Evolutionary conservation across 2,329 filamentous ascomycete genomes (phyloP).

Genomic region (Pseudogymnoascus sp.): DNA sequence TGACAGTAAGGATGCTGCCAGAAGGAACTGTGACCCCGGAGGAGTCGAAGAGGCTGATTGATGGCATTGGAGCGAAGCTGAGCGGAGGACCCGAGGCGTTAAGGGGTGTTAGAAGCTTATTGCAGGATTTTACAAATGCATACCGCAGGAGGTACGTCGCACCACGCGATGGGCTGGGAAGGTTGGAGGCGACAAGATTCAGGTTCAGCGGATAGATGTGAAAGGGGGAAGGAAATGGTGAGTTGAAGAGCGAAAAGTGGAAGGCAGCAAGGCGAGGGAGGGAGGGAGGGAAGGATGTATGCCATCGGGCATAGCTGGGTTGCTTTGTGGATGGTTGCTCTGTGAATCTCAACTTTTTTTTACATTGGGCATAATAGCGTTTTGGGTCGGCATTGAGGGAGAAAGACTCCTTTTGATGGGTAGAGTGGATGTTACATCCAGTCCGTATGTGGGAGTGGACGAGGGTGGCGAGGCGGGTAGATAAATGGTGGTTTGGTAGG

Average conservation of each 20-base stretch:
- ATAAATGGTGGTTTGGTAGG: background rate
- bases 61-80: constrained; percentile 72
- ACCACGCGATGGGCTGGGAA: constrained; percentile 82
- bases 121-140: constrained; percentile 95
- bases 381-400: background rate
- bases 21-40: constrained; percentile 68
- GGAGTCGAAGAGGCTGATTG: constrained; percentile 74
- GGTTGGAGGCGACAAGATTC: constrained; percentile 80
- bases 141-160: constrained; percentile 92
- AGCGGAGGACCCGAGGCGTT: constrained; percentile 52
- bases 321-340: background rate
- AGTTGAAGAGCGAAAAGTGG: background rate
- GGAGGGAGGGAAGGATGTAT: background rate
- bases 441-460: background rate
- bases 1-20: constrained; percentile 76
- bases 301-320: background rate
- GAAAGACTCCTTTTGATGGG: background rate
- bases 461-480: background rate
- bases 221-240: background rate
- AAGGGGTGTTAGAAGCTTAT: constrained; percentile 70
- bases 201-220: constrained; percentile 48
- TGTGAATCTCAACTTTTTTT: constrained; percentile 8
- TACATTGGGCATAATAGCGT: constrained; percentile 3
- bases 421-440: constrained; percentile 6
- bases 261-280: background rate